phyloP scores from a whole-genome alignment of 805 yeast species.

The Saccharomycopsis oosterbeekiorum region DNA sequence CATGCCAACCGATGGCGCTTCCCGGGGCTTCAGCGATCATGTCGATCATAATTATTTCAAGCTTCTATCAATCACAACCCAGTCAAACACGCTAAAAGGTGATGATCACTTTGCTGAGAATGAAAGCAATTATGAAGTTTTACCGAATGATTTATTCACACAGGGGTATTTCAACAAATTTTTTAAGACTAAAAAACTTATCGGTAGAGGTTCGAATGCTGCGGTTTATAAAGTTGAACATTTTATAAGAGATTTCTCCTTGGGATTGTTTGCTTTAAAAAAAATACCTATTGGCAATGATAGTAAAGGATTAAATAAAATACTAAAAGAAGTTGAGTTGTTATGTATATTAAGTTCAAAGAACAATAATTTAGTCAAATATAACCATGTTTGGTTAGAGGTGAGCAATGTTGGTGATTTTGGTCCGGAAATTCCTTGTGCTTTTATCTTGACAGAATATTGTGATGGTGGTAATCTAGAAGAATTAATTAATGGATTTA shows the following conservation, averaged over 20 bases:
- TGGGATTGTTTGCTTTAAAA: constrained; percentile 79
- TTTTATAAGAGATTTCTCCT: constrained; percentile 49
- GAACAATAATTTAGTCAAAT: constrained; percentile 58
- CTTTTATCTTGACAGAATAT: constrained; percentile 76
- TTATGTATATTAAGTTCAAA: constrained; percentile 40
- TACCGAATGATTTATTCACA: constrained; percentile 53
- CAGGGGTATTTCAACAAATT: constrained; percentile 76
- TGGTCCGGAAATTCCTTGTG: constrained; percentile 48
- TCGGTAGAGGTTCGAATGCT: constrained; percentile 83
- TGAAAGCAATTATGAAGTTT: constrained; percentile 1
- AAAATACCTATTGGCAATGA: constrained; percentile 78
- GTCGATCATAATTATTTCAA: constrained; percentile 16
- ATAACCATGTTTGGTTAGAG: constrained; percentile 91
- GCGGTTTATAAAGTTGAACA: constrained; percentile 80
- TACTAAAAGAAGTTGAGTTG: constrained; percentile 69
- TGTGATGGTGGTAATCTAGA: constrained; percentile 86
- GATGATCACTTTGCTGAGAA: neutral
- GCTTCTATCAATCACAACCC: constrained; percentile 8
- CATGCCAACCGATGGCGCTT: neutral
- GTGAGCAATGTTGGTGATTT: constrained; percentile 42
- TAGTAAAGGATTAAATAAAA: constrained; percentile 55
- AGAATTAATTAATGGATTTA: constrained; percentile 38
- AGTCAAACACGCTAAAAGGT: neutral
- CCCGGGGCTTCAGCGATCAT: neutral
- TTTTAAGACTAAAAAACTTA: constrained; percentile 46